Percentiles rank a stretch among this genome's conserved stretches.
These are phyloP conservation scores for Chenopodium formosanum DNA, from an alignment of 148 eudicot genomes.

Conservation along the genomic window DNA sequence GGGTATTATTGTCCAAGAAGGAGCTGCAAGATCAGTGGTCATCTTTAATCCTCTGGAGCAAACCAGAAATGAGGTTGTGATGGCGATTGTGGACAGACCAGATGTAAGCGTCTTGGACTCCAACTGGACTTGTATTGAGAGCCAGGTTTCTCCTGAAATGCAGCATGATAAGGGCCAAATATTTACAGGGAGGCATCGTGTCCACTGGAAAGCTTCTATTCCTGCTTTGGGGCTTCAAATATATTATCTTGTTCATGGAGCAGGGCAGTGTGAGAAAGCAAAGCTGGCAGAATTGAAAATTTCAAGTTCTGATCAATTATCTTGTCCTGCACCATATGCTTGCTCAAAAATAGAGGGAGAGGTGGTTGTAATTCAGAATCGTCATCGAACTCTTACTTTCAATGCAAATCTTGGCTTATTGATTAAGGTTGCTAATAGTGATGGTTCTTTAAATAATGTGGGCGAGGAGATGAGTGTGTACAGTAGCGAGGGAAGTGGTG, in stretches of 20 bases:
- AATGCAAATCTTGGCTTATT: conserved; percentile 63
- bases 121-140: conserved; percentile 93
- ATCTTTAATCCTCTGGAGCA: conserved; percentile 88
- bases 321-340: conserved; percentile 68
- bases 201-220: conserved; percentile 83
- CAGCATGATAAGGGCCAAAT: conserved; percentile 54
- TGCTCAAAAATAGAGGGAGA: conserved; percentile 69
- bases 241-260: conserved; percentile 78
- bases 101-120: conserved; percentile 85
- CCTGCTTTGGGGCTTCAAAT: conserved; percentile 89
- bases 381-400: conserved; percentile 60
- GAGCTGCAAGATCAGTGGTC: conserved; percentile 69
- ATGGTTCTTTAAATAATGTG: conserved; percentile 48
- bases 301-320: conserved; percentile 35
- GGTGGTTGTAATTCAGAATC: conserved; percentile 51
- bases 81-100: conserved; percentile 74
- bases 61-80: conserved; percentile 79
- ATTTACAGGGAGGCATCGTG: conserved; percentile 82
- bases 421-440: conserved; percentile 48
- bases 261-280: conserved; percentile 65
- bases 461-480: conserved; percentile 86
- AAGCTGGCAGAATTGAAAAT: conserved; percentile 59
- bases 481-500: conserved; percentile 81
- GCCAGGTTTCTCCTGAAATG: conserved; percentile 94
- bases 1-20: conserved; percentile 51